Base-by-base conservation (phyloP, 2,329 filamentous ascomycete species). In the Alternaria sp. region DNA sequence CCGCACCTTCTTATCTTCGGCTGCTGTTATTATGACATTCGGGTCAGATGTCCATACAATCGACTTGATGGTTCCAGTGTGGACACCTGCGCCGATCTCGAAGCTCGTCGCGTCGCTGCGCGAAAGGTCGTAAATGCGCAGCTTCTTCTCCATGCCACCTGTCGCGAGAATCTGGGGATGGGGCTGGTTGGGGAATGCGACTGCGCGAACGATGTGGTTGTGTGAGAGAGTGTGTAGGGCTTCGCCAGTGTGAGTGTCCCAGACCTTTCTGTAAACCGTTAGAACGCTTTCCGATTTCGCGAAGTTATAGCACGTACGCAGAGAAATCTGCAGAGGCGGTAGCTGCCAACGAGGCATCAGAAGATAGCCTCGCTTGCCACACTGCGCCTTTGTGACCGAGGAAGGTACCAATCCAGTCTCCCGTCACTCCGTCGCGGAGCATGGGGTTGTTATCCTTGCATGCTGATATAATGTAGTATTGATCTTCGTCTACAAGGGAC, bases 361-460 rank as follows among this genome's bases (percentile, higher is more conserved):
- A 89, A 54, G 93, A 97, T 36, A 99, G 85, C 71, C 94, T 89
- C 55, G 94, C 92, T 82, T 97, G 94, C 93, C 95, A 99, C 62
- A 98, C 94, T 38, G 95, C 95, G 65, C 95, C 95, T 82, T 99
- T 98, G 84, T 99, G 95, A 41, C 95, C 95, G 73, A 99, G 90
- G 78, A 98, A 98, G 38, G 95, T 98, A 50, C 95, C 95, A 71
- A 98, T 98, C 74, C 75, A 78, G 53, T 78, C 75, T 34, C 95
- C 95, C 49, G 94, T 99, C 63, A 96, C 87, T 65, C 95, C 95
- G 82, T 98, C 93, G 68, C 95, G 92, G 71, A 99, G 90, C 94
- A 98, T 98, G 52, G 95, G 95, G 78, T 98, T 98, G 75, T 94
- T 94, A 84, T 99, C 95, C 85, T 97, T 97, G 85, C 93, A 95